These are phyloP conservation scores for Actinomucor elegans DNA, from an alignment of 371 early-diverging fungal species.

Conservation along the genomic window DNA sequence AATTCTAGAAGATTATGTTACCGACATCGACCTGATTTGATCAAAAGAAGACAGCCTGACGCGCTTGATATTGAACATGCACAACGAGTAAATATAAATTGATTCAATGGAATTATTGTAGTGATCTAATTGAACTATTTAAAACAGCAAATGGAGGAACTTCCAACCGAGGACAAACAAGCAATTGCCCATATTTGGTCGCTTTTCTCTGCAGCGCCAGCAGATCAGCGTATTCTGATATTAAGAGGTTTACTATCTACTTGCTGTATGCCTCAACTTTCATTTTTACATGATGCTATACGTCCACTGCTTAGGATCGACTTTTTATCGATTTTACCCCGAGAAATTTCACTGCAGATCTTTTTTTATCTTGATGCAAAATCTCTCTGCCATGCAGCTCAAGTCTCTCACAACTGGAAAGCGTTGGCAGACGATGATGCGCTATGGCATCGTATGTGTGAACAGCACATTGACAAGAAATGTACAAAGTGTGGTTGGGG, in stretches of 20 bases:
- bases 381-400: conserved; percentile 84
- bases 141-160: conserved; percentile 37
- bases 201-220: conserved; percentile 52
- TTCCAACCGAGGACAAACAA: conserved; percentile 46
- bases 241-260: conserved; percentile 66
- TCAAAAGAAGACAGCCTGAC: conserved; percentile 27
- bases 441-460: conserved; percentile 93
- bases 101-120: too few relatives aligned
- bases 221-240: conserved; percentile 57
- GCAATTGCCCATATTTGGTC: conserved; percentile 58
- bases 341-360: conserved; percentile 77
- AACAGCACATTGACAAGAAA: conserved; percentile 92
- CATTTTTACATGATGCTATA: conserved; percentile 64
- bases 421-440: conserved; percentile 82
- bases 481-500: conserved; percentile 96
- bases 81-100: conserved; percentile 32
- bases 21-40: conserved; percentile 38
- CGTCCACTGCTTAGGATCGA: conserved; percentile 75
- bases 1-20: conserved; percentile 36
- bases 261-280: conserved; percentile 76
- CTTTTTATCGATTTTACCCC: conserved; percentile 69
- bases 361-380: conserved; percentile 86
- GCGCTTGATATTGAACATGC: conserved; percentile 21
- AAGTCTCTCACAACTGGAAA: conserved; percentile 80
- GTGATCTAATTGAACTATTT: too few relatives aligned